phyloP scores from a whole-genome alignment of 2,329 filamentous ascomycete genomes.

The Nannizziopsis arthrosporioides region DNA sequence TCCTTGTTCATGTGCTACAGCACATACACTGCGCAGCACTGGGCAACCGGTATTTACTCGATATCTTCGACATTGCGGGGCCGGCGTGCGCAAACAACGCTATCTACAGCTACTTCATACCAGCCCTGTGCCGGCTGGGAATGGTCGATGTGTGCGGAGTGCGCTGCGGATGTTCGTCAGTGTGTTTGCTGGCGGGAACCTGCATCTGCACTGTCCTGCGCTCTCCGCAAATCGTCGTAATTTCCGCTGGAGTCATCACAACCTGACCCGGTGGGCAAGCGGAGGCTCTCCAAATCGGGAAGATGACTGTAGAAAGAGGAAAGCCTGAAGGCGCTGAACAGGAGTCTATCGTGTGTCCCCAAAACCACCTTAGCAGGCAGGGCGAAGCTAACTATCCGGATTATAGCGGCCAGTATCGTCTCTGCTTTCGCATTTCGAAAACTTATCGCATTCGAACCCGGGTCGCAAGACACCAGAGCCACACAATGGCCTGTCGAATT shows the following conservation, averaged over 20 bases:
- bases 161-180: background rate
- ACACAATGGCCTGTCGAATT: slow-evolving; percentile 21
- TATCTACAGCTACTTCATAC: background rate
- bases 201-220: no score
- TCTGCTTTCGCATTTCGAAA: slow-evolving; percentile 39
- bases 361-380: background rate
- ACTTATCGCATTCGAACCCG: slow-evolving; percentile 27
- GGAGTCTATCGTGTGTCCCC: slow-evolving; percentile 12
- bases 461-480: slow-evolving; percentile 15
- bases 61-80: background rate
- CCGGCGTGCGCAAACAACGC: background rate
- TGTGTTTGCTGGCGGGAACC: background rate
- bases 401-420: slow-evolving; percentile 38
- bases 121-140: background rate
- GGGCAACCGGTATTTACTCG: no score
- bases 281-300: background rate
- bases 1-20: no score
- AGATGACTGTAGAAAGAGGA: background rate
- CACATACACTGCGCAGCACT: no score
- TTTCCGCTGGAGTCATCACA: background rate
- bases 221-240: no score
- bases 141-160: slow-evolving; percentile 1
- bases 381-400: slow-evolving; percentile 11
- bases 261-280: background rate
- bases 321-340: slow-evolving; percentile 8